Conservation (phyloP, 768 basidiomycete genomes). For the Pisolithus orientalis region DNA sequence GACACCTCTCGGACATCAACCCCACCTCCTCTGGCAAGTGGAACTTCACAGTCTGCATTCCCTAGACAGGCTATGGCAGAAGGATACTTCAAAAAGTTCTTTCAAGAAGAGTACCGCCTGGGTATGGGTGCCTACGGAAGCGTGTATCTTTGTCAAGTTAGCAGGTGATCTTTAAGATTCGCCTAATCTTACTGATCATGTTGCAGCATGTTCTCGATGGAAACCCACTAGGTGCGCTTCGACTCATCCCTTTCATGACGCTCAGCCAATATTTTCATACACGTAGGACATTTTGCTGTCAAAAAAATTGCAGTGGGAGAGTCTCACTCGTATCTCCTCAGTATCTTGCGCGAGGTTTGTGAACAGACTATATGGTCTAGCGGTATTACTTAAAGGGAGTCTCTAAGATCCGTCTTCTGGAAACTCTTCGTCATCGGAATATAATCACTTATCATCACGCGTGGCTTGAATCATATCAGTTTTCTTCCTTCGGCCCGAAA, state of each 20-base stretch:
- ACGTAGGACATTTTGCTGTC: constrained; percentile 77
- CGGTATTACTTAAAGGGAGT: background rate
- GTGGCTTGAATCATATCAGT: constrained; percentile 83
- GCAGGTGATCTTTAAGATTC: constrained; percentile 6
- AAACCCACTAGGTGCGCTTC: constrained; percentile 61
- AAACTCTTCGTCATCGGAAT: constrained; percentile 83
- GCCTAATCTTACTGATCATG: constrained; percentile 2
- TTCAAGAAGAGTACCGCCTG: constrained; percentile 80
- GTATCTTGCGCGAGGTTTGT: constrained; percentile 69
- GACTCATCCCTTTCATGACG: background rate
- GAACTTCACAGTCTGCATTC: constrained; percentile 36
- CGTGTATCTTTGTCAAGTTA: constrained; percentile 82
- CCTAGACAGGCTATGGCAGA: constrained; percentile 75
- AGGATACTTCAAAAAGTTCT: constrained; percentile 91
- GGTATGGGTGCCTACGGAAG: constrained; percentile 95
- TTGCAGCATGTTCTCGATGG: constrained; percentile 79
- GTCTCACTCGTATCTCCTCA: constrained; percentile 79
- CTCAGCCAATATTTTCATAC: constrained; percentile 2
- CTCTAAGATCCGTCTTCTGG: constrained; percentile 70
- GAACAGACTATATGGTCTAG: background rate
- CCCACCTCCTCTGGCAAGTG: constrained; percentile 32
- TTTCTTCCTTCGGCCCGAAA: constrained; percentile 83
- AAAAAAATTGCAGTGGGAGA: constrained; percentile 96
- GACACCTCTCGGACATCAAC: constrained; percentile 50
- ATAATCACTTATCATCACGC: constrained; percentile 95